A percentile compares a stretch with the other conserved stretches of the same genome.
phyloP scores from a whole-genome alignment of 1,139 yeast species.

The Candida neerlandica region DNA sequence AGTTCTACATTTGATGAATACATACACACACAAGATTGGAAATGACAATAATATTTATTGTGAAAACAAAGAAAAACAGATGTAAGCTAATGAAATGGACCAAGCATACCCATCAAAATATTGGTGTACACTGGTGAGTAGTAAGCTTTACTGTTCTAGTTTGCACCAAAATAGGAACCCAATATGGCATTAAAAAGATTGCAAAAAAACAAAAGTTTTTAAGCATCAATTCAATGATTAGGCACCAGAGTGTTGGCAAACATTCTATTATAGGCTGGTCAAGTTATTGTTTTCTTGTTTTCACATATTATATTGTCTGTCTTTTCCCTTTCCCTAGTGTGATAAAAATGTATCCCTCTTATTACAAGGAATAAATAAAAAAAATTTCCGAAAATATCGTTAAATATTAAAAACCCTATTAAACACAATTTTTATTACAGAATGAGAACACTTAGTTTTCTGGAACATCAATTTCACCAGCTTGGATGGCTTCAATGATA shows the following conservation, averaged over 20 bases:
- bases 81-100: conserved; percentile 67
- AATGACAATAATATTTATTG: background rate
- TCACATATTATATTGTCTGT: background rate
- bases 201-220: conserved; percentile 4
- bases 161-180: conserved; percentile 97
- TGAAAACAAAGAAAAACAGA: conserved; percentile 13
- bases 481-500: conserved; percentile 95
- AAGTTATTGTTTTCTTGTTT: background rate
- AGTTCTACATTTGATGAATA: background rate
- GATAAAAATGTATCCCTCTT: background rate
- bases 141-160: conserved; percentile 71
- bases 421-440: conserved; percentile 18
- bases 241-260: conserved; percentile 98
- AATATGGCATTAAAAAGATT: conserved; percentile 46
- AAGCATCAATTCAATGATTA: conserved; percentile 30
- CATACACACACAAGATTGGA: background rate
- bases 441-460: conserved; percentile 58
- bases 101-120: conserved; percentile 45
- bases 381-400: conserved; percentile 13
- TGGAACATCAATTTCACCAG: conserved; percentile 97
- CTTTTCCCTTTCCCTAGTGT: background rate
- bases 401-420: conserved; percentile 21
- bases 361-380: background rate
- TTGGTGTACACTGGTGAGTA: conserved; percentile 68
- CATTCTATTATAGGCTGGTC: conserved; percentile 26